Conservation (phyloP, 441 rosid genomes). For the Erodium trifolium region DNA sequence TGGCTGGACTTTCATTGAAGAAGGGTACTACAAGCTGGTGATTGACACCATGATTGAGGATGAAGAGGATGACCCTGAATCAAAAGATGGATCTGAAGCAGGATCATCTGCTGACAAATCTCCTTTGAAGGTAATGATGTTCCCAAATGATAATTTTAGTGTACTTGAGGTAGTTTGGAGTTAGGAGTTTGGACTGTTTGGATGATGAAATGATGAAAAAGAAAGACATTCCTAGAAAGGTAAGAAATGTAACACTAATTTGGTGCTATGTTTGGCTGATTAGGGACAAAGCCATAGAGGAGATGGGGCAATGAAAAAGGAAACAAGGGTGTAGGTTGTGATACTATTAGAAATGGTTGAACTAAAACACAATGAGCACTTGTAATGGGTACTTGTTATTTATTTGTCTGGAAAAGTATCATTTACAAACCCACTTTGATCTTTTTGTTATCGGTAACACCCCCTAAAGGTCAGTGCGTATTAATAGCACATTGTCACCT, state of each 20-base stretch:
- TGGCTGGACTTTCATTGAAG: conserved; percentile 28
- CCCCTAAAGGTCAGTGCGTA: too few relatives aligned
- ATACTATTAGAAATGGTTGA: background rate
- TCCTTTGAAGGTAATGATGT: background rate
- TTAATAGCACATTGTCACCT: background rate
- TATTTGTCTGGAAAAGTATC: too few relatives aligned
- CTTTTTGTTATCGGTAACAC: too few relatives aligned
- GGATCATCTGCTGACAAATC: conserved; percentile 8
- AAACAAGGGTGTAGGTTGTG: background rate
- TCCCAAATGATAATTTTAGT: background rate
- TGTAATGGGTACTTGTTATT: background rate
- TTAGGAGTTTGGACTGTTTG: too few relatives aligned
- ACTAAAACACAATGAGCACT: background rate
- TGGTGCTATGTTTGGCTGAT: background rate
- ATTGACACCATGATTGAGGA: conserved; percentile 23
- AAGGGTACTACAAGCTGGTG: conserved; percentile 17
- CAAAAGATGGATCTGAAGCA: background rate
- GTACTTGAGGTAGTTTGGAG: too few relatives aligned
- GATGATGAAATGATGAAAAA: too few relatives aligned
- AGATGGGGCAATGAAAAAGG: background rate
- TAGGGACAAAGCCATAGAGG: background rate
- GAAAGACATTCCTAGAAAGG: background rate
- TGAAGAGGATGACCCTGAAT: conserved; percentile 6
- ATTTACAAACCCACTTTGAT: too few relatives aligned
- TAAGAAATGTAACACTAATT: background rate